Evolutionary conservation across 2,329 filamentous ascomycete genomes (phyloP).

Genomic region (Botryosphaeria agaves): DNA sequence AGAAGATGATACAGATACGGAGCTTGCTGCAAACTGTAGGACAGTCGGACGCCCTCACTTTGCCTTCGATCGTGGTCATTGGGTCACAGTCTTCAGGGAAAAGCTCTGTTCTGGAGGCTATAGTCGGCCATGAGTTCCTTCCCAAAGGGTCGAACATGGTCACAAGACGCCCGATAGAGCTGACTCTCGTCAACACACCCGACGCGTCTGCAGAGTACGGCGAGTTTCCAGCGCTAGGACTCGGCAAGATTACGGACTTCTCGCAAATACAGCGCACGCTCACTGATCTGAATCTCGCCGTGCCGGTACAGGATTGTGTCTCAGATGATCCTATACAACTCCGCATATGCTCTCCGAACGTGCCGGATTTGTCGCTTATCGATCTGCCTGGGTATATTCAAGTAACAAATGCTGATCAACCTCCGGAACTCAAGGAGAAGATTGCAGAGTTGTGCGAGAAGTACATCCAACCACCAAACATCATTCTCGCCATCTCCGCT

Average conservation of each 20-base stretch:
- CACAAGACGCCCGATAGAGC: slow-evolving; percentile 82
- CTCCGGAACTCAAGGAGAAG: slow-evolving; percentile 80
- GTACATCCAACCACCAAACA: slow-evolving; percentile 90
- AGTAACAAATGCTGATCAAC: slow-evolving; percentile 80
- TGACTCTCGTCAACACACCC: slow-evolving; percentile 90
- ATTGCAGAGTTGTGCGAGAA: slow-evolving; percentile 95
- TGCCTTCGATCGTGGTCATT: slow-evolving; percentile 98
- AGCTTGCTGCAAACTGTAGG: slow-evolving; percentile 82
- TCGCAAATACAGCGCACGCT: slow-evolving; percentile 80
- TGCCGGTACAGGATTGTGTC: slow-evolving; percentile 80
- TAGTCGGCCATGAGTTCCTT: slow-evolving; percentile 93
- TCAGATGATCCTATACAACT: slow-evolving; percentile 94
- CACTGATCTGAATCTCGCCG: slow-evolving; percentile 86
- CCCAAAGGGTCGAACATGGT: slow-evolving; percentile 99
- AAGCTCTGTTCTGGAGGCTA: slow-evolving; percentile 89
- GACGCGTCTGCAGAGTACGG: slow-evolving; percentile 78
- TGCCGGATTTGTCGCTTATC: slow-evolving; percentile 88
- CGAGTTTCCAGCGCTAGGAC: slow-evolving; percentile 82
- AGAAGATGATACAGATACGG: slow-evolving; percentile 99
- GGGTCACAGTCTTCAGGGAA: slow-evolving; percentile 97
- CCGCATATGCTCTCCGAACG: slow-evolving; percentile 85
- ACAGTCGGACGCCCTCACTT: slow-evolving; percentile 70
- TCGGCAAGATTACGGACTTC: slow-evolving; percentile 86
- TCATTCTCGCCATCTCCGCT: slow-evolving; percentile 92
- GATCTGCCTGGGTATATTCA: slow-evolving; percentile 97